phyloP scores from a whole-genome alignment of 495 filamentous ascomycete species.

The Aspergillus hancockii region DNA sequence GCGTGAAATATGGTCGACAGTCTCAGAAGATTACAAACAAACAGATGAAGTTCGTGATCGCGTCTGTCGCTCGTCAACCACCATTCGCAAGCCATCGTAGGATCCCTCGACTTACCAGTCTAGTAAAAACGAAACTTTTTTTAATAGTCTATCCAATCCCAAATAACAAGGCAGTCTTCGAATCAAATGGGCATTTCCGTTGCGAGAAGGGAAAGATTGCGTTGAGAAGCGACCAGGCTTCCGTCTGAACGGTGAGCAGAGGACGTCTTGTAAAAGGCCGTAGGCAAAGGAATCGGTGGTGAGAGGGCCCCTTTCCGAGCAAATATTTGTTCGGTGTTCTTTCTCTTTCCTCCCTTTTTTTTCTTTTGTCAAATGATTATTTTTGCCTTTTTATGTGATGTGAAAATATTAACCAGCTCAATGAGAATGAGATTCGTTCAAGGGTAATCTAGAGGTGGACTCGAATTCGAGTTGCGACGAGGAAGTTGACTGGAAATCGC shows the following conservation, averaged over 20 bases:
- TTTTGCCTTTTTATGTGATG: slow-evolving; percentile 1
- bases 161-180: slow-evolving; percentile 19
- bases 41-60: slow-evolving; percentile 28
- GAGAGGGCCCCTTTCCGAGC: neutral
- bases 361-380: slow-evolving; percentile 1
- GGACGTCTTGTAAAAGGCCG: slow-evolving; percentile 21
- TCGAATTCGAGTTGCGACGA: slow-evolving; percentile 21
- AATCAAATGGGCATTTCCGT: slow-evolving; percentile 22
- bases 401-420: neutral
- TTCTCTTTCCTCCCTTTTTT: slow-evolving; percentile 4
- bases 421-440: slow-evolving; percentile 1
- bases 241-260: slow-evolving; percentile 20
- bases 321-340: slow-evolving; percentile 6
- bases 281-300: slow-evolving; percentile 12
- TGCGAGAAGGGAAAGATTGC: slow-evolving; percentile 9
- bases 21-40: slow-evolving; percentile 18
- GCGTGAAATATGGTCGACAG: slow-evolving; percentile 15
- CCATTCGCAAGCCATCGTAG: slow-evolving; percentile 4
- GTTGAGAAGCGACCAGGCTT: slow-evolving; percentile 40
- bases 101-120: slow-evolving; percentile 27
- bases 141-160: slow-evolving; percentile 28
- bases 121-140: slow-evolving; percentile 28
- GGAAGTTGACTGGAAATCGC: slow-evolving; percentile 22
- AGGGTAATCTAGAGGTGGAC: slow-evolving; percentile 14
- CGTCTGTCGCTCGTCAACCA: slow-evolving; percentile 21